A percentile compares a stretch with the other conserved stretches of the same genome.
These are phyloP conservation scores for Aspergillus sp. DNA, from an alignment of 2,329 filamentous ascomycete species.

Conservation along the genomic window DNA sequence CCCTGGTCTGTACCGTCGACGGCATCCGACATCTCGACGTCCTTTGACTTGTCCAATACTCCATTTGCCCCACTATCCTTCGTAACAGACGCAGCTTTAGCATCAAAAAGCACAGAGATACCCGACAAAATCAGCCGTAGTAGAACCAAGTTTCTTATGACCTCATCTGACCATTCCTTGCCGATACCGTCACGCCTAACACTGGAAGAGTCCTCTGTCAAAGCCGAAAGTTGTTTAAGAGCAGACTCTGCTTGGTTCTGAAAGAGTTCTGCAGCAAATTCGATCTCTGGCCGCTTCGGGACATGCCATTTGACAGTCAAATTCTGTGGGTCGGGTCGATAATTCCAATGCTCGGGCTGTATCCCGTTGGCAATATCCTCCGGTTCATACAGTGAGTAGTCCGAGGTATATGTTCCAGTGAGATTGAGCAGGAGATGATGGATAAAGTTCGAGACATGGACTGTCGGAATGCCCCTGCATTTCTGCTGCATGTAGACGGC, in stretches of 20 bases:
- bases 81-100: conserved; percentile 68
- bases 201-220: conserved; percentile 80
- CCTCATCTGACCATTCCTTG: conserved; percentile 98
- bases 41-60: conserved; percentile 42
- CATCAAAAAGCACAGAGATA: conserved; percentile 86
- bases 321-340: conserved; percentile 71
- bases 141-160: conserved; percentile 85
- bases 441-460: conserved; percentile 96
- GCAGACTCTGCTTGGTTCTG: conserved; percentile 80
- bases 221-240: conserved; percentile 71
- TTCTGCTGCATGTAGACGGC: conserved; percentile 96
- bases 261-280: conserved; percentile 89
- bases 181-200: conserved; percentile 93
- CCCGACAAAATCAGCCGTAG: conserved; percentile 88
- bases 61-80: conserved; percentile 43
- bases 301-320: conserved; percentile 91
- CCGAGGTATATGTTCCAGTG: conserved; percentile 90
- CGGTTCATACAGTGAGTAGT: conserved; percentile 87
- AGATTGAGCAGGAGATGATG: conserved; percentile 94
- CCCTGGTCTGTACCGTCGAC: conserved; percentile 47
- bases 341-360: conserved; percentile 81
- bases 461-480: conserved; percentile 89
- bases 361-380: conserved; percentile 72
- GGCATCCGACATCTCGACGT: conserved; percentile 53
- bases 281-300: conserved; percentile 76